phyloP scores from a whole-genome alignment of 305 asterid genomes.

The Salvia sclarea region DNA sequence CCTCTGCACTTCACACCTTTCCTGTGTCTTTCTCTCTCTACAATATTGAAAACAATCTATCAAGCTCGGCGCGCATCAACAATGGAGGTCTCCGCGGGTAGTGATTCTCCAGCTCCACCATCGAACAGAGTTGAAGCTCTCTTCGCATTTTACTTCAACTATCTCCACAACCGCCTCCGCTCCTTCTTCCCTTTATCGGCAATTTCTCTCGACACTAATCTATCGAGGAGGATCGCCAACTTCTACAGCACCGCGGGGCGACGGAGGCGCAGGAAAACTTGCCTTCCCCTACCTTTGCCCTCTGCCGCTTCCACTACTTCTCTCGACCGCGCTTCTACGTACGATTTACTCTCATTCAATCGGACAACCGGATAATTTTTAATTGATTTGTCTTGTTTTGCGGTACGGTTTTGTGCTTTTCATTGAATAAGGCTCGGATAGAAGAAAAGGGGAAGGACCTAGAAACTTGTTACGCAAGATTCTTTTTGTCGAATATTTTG shows the following conservation, averaged over 20 bases:
- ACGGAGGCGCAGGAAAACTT: slow-evolving; percentile 41
- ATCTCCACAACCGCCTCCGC: slow-evolving; percentile 21
- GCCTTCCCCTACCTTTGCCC: slow-evolving; percentile 86
- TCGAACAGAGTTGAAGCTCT: background rate
- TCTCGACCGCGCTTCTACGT: slow-evolving; percentile 58
- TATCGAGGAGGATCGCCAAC: slow-evolving; percentile 18
- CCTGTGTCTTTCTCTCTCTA: background rate
- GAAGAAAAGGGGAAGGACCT: background rate
- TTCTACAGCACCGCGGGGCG: slow-evolving; percentile 12
- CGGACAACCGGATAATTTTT: background rate
- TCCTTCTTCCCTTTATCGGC: slow-evolving; percentile 6
- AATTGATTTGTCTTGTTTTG: slow-evolving; percentile 4
- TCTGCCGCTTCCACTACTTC: slow-evolving; percentile 44
- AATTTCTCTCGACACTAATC: background rate
- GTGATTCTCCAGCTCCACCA: slow-evolving; percentile 8
- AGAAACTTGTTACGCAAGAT: background rate
- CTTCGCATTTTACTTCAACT: background rate
- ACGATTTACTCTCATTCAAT: slow-evolving; percentile 28
- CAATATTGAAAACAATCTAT: background rate
- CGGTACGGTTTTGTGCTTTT: background rate
- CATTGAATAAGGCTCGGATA: background rate
- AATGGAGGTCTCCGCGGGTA: slow-evolving; percentile 16
- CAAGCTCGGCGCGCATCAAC: slow-evolving; percentile 12
- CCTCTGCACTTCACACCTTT: slow-evolving; percentile 12
- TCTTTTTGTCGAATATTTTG: background rate